Base-by-base conservation (phyloP, 1,139 yeast genomes). In the Candida sojae region DNA sequence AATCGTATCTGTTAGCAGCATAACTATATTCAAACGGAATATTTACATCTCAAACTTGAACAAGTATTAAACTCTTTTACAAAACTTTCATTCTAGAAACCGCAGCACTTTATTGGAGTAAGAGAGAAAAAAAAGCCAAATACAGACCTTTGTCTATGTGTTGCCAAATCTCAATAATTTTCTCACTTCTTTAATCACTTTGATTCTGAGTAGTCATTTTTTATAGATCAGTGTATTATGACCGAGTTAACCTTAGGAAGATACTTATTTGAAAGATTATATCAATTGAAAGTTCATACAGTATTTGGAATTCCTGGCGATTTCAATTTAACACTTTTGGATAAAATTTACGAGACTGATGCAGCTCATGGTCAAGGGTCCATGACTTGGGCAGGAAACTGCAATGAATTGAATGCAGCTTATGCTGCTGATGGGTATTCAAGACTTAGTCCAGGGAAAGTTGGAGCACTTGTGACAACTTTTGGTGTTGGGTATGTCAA, bases 281-380 rank as follows among this genome's bases (percentile, higher is more conserved):
- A 63, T 57, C 79, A 74, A 60, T 64, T 73, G 47, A 60, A 67
- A 39, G 75, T 73, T 44, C 62, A 62, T 46, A 71, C 77, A 49
- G 65, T 74, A 46, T 74, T 73, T 53, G 77, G 77, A 6, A 66
- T 72, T 38, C 76, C 77, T 5, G 76, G 77, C 9, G 77, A 72
- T 55, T 72, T 69, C 63, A 71, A 71, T 58, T 63, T 69, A 45
- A 56, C 69, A 4, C 61, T 72, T 37, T 63, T 71, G 49, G 76
- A 72, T 53, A 68, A 68, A 53, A 60, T 72, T 39, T 70, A 71
- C 51, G 75, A 71, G 48, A 73, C 71, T 28, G 70, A 62, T 17
- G 67, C 66, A 8, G 46, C 30, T 12, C 53, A 52, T 36, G 55
- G 55, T 5, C 13, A 39, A 31, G 46, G 46, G 1, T 52, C 55